A percentile compares a stretch with the other conserved stretches of the same genome.
phyloP scores from a whole-genome alignment of 345 rosid genomes.

The Murraya koenigii region DNA sequence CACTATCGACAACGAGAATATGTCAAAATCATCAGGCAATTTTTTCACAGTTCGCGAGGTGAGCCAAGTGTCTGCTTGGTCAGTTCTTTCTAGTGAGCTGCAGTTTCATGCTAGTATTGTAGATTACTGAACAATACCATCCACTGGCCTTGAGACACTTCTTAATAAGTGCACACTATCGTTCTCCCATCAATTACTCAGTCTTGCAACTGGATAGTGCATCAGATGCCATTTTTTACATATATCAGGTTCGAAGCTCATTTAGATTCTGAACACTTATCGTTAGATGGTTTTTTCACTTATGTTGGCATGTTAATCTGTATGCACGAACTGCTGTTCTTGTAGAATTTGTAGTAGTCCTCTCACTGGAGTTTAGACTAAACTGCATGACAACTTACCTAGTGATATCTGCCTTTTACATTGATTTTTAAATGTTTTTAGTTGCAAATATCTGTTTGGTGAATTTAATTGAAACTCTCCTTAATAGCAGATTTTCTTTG shows the following conservation, averaged over 20 bases:
- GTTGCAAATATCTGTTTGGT: too few relatives aligned
- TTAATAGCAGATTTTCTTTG: too few relatives aligned
- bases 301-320: neutral
- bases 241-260: constrained; percentile 65
- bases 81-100: neutral
- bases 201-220: constrained; percentile 62
- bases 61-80: constrained; percentile 14
- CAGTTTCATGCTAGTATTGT: constrained; percentile 1
- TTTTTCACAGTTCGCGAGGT: constrained; percentile 72
- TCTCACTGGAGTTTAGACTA: neutral
- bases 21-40: constrained; percentile 79
- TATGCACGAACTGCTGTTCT: neutral
- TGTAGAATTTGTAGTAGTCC: neutral
- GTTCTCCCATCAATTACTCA: constrained; percentile 76
- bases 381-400: neutral
- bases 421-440: neutral
- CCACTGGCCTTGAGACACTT: constrained; percentile 82
- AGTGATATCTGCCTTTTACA: neutral
- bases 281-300: neutral
- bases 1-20: constrained; percentile 73
- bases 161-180: constrained; percentile 78
- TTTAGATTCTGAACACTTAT: neutral
- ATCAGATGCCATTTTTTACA: constrained; percentile 66
- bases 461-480: too few relatives aligned
- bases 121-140: constrained; percentile 75